Conservation (phyloP, 2,329 filamentous ascomycete genomes). For the Fusarium cyanostomum region DNA sequence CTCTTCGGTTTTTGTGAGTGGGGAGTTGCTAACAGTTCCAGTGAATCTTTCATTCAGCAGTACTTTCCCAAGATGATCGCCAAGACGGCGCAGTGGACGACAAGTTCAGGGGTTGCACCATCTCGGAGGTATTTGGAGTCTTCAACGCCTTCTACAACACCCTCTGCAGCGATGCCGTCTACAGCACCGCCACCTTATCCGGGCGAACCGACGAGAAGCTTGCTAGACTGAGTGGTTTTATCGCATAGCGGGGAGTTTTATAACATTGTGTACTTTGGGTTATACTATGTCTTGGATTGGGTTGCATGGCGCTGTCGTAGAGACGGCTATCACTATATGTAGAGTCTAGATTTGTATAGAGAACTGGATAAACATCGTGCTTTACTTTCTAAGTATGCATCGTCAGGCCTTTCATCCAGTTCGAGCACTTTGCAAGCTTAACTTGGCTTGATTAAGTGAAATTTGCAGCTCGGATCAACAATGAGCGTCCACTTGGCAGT, state of each 20-base stretch:
- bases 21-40: constrained; percentile 45
- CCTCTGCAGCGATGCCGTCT: constrained; percentile 35
- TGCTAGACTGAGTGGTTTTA: constrained; percentile 34
- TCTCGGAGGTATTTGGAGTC: constrained; percentile 12
- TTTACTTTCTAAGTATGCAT: not conserved
- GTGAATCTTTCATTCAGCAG: constrained; percentile 79
- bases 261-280: constrained; percentile 8
- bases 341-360: constrained; percentile 27
- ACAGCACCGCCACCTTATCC: constrained; percentile 27
- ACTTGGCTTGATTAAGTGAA: not conserved
- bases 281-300: not conserved
- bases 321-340: constrained; percentile 8
- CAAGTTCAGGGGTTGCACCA: constrained; percentile 8
- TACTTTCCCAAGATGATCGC: constrained; percentile 77
- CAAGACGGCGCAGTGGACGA: constrained; percentile 56
- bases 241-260: constrained; percentile 33
- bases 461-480: no score
- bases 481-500: no score
- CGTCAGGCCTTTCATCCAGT: no score
- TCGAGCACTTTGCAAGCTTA: not conserved
- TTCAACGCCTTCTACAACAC: constrained; percentile 5
- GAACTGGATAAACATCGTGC: not conserved
- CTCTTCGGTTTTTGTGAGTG: not conserved
- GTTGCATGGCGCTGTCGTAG: not conserved
- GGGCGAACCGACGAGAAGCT: constrained; percentile 20